Percentiles rank a stretch among this genome's conserved stretches.
Conservation (phyloP, 176 grass and related monocot genomes). For the Otatea glauca region DNA sequence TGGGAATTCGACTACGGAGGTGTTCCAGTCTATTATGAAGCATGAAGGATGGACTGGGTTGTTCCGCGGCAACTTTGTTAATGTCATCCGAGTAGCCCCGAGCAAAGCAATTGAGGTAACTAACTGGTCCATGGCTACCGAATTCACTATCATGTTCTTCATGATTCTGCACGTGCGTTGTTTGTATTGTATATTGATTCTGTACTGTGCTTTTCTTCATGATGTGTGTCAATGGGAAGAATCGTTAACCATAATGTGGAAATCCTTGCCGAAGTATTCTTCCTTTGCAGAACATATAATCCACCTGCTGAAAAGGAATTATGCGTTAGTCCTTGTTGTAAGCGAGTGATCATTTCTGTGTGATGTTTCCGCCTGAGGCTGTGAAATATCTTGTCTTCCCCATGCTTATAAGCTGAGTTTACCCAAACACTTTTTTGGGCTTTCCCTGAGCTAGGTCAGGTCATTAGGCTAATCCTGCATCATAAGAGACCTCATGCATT, state of each 20-base stretch:
- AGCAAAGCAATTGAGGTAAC: conserved; percentile 96
- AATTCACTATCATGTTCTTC: background rate
- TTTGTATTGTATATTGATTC: background rate
- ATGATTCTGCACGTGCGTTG: background rate
- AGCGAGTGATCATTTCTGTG: background rate
- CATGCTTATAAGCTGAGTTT: background rate
- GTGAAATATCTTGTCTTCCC: background rate
- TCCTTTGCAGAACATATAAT: background rate
- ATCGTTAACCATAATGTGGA: background rate
- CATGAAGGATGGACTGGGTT: conserved; percentile 84
- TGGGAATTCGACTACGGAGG: conserved; percentile 64
- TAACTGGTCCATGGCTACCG: background rate
- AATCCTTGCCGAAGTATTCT: background rate
- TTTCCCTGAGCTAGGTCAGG: background rate
- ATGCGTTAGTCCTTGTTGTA: background rate
- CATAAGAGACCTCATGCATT: background rate
- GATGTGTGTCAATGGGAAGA: background rate
- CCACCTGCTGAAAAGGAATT: background rate
- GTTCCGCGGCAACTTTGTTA: conserved; percentile 89
- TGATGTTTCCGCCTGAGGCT: background rate
- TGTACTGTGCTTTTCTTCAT: background rate
- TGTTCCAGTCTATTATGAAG: conserved; percentile 76
- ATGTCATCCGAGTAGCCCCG: conserved; percentile 83
- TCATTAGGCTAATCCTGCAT: background rate
- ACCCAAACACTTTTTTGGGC: background rate